A percentile compares a stretch with the other conserved stretches of the same genome.
Conservation (phyloP, 208 protist species). For the Angomonas ambiguus region DNA sequence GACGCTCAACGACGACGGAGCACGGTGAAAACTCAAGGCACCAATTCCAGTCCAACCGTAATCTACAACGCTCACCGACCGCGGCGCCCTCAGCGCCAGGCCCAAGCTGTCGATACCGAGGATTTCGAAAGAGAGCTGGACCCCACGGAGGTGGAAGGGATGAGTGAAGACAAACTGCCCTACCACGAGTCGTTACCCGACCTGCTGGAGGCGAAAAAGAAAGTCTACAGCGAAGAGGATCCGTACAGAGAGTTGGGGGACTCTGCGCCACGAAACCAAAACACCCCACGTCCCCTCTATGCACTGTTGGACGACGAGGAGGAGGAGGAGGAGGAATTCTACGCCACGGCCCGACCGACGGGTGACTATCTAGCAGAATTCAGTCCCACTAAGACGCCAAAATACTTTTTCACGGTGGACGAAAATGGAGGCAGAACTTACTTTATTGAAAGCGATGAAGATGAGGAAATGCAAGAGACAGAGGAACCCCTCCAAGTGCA, state of each 20-base stretch:
- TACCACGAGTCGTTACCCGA: background rate
- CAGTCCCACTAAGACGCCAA: background rate
- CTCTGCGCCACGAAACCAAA: background rate
- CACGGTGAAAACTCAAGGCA: background rate
- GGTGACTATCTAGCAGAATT: background rate
- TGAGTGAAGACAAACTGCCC: background rate
- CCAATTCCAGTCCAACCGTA: background rate
- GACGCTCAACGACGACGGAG: background rate
- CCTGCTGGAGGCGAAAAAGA: background rate
- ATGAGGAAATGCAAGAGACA: background rate
- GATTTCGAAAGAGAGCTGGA: background rate
- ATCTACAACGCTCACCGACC: background rate
- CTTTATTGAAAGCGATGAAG: background rate
- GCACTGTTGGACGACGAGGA: background rate
- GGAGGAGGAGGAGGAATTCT: background rate
- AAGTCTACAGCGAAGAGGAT: background rate
- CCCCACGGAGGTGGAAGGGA: background rate
- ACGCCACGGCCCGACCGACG: background rate
- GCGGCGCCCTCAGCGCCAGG: too few relatives aligned
- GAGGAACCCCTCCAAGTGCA: background rate
- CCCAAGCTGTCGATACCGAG: too few relatives aligned
- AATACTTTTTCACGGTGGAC: slow-evolving; percentile 3
- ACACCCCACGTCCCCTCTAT: background rate
- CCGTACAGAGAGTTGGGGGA: background rate
- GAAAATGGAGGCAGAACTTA: background rate